These are phyloP conservation scores for Forsythia viridissima DNA, from an alignment of 257 asterid genomes.

Conservation along the genomic window DNA sequence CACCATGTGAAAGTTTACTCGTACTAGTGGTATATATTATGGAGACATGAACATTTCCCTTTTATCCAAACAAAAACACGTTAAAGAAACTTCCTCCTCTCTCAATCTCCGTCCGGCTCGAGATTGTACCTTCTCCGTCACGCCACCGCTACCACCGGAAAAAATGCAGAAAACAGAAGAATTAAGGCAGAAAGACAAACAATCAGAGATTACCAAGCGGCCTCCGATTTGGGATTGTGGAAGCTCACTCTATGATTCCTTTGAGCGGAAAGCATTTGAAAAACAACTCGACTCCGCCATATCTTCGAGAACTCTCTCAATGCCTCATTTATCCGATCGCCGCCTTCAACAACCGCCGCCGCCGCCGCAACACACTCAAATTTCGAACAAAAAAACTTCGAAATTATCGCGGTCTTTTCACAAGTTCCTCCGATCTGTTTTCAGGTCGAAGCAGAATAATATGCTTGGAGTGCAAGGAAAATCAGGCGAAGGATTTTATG, in stretches of 20 bases:
- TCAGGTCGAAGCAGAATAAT: slow-evolving; percentile 37
- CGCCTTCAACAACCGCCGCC: slow-evolving; percentile 22
- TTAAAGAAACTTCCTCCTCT: neutral
- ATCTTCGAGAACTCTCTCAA: slow-evolving; percentile 58
- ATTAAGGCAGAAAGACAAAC: slow-evolving; percentile 12
- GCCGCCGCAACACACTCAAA: neutral
- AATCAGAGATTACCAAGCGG: slow-evolving; percentile 9
- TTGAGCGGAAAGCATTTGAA: slow-evolving; percentile 60
- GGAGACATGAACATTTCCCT: slow-evolving; percentile 16
- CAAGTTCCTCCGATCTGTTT: slow-evolving; percentile 52
- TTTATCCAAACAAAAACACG: slow-evolving; percentile 8
- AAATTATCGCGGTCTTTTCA: slow-evolving; percentile 58
- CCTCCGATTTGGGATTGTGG: slow-evolving; percentile 67
- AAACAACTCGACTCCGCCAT: slow-evolving; percentile 69
- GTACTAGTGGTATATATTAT: slow-evolving; percentile 17
- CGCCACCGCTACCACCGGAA: neutral
- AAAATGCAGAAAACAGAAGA: slow-evolving; percentile 22
- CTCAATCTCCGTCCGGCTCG: neutral
- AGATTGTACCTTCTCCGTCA: neutral
- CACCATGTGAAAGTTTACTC: neutral
- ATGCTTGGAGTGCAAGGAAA: neutral
- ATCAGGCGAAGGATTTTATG: slow-evolving; percentile 30
- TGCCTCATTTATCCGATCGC: slow-evolving; percentile 70
- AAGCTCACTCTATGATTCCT: slow-evolving; percentile 79
- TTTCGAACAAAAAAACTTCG: slow-evolving; percentile 39